These are phyloP conservation scores for Metarhizium sp. DNA, from an alignment of 2,329 filamentous ascomycete genomes.

Conservation along the genomic window DNA sequence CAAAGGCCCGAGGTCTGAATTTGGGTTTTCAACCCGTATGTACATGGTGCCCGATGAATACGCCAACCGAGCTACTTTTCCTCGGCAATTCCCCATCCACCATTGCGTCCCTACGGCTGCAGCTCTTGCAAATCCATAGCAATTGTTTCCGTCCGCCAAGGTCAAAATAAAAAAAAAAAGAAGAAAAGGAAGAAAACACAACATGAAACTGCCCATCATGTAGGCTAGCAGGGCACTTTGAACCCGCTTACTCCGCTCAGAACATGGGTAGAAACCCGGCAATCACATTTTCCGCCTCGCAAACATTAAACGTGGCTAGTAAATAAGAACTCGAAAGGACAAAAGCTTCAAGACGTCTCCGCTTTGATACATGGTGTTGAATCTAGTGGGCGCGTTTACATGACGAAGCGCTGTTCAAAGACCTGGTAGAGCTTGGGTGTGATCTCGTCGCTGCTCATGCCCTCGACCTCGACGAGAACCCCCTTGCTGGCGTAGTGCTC, in stretches of 20 bases:
- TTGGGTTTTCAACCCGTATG: background rate
- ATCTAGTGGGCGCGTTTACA: conserved; percentile 5
- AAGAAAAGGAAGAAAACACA: too few relatives aligned
- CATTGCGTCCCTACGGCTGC: background rate
- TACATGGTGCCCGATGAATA: background rate
- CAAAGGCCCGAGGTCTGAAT: background rate
- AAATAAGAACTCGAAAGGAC: background rate
- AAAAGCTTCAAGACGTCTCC: background rate
- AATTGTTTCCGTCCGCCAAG: background rate
- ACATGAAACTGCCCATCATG: too few relatives aligned
- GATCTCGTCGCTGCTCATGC: conserved; percentile 90
- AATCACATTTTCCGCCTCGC: background rate
- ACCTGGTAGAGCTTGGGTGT: conserved; percentile 79
- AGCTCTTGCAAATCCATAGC: conserved; percentile 5
- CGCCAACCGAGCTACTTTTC: background rate
- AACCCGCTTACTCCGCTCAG: background rate
- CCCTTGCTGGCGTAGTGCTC: conserved; percentile 83
- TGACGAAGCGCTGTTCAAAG: conserved; percentile 65
- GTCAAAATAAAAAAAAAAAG: background rate
- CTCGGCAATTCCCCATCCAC: background rate
- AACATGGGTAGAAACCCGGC: background rate
- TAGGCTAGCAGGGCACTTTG: background rate
- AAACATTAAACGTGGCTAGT: background rate
- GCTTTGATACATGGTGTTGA: background rate
- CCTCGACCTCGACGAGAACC: conserved; percentile 77